A percentile compares a stretch with the other conserved stretches of the same genome.
These are phyloP conservation scores for Rhipidocladum racemiflorum DNA, from an alignment of 176 grass and related monocot genomes.

Conservation along the genomic window DNA sequence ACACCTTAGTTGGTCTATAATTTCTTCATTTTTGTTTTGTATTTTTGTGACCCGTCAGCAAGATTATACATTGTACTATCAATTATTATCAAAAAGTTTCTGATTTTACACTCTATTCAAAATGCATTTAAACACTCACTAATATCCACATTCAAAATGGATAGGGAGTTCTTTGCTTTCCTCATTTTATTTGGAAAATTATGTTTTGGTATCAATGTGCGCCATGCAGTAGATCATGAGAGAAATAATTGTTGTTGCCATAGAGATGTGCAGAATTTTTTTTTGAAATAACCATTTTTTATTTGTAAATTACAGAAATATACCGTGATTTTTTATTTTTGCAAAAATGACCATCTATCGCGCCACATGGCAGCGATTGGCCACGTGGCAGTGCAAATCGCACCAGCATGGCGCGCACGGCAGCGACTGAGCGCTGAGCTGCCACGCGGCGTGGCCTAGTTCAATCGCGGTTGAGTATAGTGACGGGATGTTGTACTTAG, in stretches of 20 bases:
- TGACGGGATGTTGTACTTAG: no score
- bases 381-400: no score
- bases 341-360: no score
- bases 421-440: no score
- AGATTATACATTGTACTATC: background rate
- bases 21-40: background rate
- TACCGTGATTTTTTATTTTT: no score
- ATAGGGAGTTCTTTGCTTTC: conserved; percentile 1
- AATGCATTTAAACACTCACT: background rate
- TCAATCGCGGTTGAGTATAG: no score
- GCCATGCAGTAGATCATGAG: background rate
- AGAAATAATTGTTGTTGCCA: background rate
- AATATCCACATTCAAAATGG: conserved; percentile 4
- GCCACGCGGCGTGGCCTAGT: no score
- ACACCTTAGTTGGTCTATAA: background rate
- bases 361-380: no score
- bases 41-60: background rate
- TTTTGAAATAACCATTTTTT: no score
- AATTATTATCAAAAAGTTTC: background rate
- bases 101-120: background rate
- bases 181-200: background rate
- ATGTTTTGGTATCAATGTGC: background rate
- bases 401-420: no score
- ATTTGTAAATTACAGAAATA: no score
- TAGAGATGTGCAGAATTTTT: conserved; percentile 94